Base-by-base conservation (phyloP, 768 basidiomycete genomes). In the Lactarius psammicola region DNA sequence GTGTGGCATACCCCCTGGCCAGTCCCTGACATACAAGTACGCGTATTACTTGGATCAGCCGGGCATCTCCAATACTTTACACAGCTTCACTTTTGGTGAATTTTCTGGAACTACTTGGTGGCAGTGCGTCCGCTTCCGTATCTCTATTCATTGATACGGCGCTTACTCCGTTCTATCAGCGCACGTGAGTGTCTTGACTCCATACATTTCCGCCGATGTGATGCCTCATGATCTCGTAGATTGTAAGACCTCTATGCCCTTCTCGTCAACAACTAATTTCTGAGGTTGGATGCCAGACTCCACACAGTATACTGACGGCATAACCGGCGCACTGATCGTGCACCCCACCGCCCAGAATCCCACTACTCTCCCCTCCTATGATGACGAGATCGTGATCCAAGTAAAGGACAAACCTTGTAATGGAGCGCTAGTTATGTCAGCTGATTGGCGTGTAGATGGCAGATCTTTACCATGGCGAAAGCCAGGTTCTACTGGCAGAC, bases 1-100 rank as follows among this genome's bases (percentile, higher is more conserved):
- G 69, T 84, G 84, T 68, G 80, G 80, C 11, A 84, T 84, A 38
- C 83, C 83, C n/a, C 78, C 83, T 4, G 81, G 81, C 28, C 73
- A 77, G 68, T 79, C 78, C 62, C 75, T 82, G 66, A 75, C 73
- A 2, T 79, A 79, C 72, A 77, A 77, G 74, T 74, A 42, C 2
- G 61, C 62, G 60, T 57, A 59, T 61, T 62, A 28, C 59, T 66
- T 20, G 18, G 42, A 30, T 4, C 15, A 54, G 26, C 1, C 4
- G 11, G 8, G 28, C 2, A 26, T 17, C 23, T 58, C 60, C 67
- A 4, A 71, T 42, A 13, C 0, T 7, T 9, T 34, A 13, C 18
- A 34, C 67, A 77, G 72, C 56, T 83, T 80, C 61, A 79, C 78
- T 6, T 70, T 83, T 46, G 77, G 79, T 23, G 75, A 76, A 17